Base-by-base conservation (phyloP, 441 rosid genomes). In the Erodium moschatum region DNA sequence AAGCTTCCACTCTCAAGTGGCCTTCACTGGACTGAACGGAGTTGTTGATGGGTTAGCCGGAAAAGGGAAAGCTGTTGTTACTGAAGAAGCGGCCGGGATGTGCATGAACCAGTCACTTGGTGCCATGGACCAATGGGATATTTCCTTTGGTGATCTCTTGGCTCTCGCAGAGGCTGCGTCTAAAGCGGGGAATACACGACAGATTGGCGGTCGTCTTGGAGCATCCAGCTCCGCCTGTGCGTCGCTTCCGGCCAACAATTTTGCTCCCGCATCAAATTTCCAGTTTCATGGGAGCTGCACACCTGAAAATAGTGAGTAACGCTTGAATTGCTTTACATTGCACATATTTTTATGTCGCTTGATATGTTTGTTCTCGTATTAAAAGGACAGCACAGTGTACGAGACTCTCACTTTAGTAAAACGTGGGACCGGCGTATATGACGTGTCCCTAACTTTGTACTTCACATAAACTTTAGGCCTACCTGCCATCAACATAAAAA, bases 111-210 rank as follows among this genome's bases (percentile, higher is more conserved):
- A 72, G 65, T 6, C 75, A 18, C 46, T 73, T 27, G 75, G 58
- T 5, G 73, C 73, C 35, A 29, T 65, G 63, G 68, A 46, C 20
- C 44, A 12, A 46, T 72, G 67, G 62, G 76, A 74, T 40, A 76
- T 83, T 18, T 71, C 86, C 72, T 85, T 78, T 69, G 61, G 66
- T 9, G 80, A 84, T 27, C 89, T 87, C 21, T 56, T 90, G 75
- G 88, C 87, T 54, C 81, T 81, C n/a, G 89, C 88, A 2, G 78
- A 85, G 71, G 83, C 84, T 21, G 87, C 86, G 2, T 69, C 82
- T 6, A 65, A 54, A 3, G 75, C 64, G 1, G 63, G 29, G 38
- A 33, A 33, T 42, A 1, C 13, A 1, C 13, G 48, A 11, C 68
- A 48, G 0, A 27, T 54, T 13, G 67, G 62, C 3, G 16, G 62